These are phyloP conservation scores for Podila verticillata DNA, from an alignment of 192 early-diverging fungal species.

Conservation along the genomic window DNA sequence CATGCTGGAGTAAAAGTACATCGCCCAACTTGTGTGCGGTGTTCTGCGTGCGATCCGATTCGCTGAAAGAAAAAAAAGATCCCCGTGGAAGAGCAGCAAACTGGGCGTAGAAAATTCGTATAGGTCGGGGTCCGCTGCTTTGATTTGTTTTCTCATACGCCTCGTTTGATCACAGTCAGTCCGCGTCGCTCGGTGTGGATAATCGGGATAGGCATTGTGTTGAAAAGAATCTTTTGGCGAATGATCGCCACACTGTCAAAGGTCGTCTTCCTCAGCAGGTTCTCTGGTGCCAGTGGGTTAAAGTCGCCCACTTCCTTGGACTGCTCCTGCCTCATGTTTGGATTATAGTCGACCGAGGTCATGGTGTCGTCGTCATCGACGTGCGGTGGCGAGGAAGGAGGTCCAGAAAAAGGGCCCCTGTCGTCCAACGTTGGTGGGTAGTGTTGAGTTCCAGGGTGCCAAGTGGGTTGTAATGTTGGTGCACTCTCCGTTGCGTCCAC, in stretches of 20 bases:
- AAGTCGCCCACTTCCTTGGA: background rate
- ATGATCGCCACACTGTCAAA: slow-evolving; percentile 43
- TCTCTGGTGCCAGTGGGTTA: slow-evolving; percentile 20
- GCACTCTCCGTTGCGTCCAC: background rate
- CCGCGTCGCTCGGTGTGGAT: slow-evolving; percentile 46
- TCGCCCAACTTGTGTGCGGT: too few relatives aligned
- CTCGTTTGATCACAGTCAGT: slow-evolving; percentile 40
- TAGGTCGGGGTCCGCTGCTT: background rate
- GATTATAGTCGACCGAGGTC: slow-evolving; percentile 8
- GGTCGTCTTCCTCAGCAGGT: slow-evolving; percentile 10
- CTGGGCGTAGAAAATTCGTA: background rate
- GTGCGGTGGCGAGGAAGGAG: background rate
- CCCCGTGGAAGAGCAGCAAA: background rate
- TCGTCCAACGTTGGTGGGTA: background rate
- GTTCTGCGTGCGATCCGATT: slow-evolving; percentile 8
- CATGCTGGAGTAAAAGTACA: too few relatives aligned
- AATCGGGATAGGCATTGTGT: slow-evolving; percentile 43
- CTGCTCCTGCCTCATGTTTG: background rate
- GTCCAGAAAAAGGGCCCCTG: background rate
- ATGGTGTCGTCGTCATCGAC: slow-evolving; percentile 45
- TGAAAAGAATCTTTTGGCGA: slow-evolving; percentile 47
- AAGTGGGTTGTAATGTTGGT: background rate
- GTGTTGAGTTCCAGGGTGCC: background rate
- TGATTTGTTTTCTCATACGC: slow-evolving; percentile 14
- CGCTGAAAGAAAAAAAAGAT: background rate